Evolutionary conservation across 306 rosid genomes (phyloP).

Genomic region (Hylodesmum podocarpum): DNA sequence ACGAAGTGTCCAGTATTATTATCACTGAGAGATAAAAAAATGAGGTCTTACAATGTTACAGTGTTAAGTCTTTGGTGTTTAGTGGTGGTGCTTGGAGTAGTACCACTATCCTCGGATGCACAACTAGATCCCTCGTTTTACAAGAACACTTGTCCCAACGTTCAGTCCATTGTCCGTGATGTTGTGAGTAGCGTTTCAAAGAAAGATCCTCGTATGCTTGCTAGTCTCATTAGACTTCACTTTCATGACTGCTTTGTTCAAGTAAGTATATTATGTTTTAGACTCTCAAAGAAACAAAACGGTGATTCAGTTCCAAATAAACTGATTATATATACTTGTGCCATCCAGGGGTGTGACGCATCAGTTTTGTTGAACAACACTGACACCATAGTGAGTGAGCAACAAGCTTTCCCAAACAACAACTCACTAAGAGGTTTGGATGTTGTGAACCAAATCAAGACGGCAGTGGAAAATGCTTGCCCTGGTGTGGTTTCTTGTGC

Average conservation of each 20-base stretch:
- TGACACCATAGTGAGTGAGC: conserved; percentile 43
- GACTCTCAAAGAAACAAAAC: no score
- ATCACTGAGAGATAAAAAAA: not conserved
- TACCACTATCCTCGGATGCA: not conserved
- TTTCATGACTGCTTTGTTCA: conserved; percentile 57
- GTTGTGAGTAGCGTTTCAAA: not conserved
- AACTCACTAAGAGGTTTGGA: conserved; percentile 58
- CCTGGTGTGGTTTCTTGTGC: conserved; percentile 54
- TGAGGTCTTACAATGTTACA: not conserved
- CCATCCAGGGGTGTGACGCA: conserved; percentile 58
- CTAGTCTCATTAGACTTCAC: conserved; percentile 42
- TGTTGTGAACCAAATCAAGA: conserved; percentile 52
- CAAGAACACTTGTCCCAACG: conserved; percentile 27
- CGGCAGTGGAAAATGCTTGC: conserved; percentile 51
- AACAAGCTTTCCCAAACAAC: not conserved
- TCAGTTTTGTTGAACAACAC: conserved; percentile 54
- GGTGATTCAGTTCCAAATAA: not conserved
- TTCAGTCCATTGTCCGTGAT: not conserved
- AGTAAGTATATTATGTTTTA: conserved; percentile 23
- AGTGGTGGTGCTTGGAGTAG: conserved; percentile 12
- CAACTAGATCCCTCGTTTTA: conserved; percentile 38
- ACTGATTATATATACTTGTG: not conserved
- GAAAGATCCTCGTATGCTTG: conserved; percentile 32
- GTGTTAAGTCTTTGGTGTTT: not conserved
- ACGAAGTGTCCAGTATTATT: no score